Evolutionary conservation across 768 basidiomycete species (phyloP).

Genomic region (Gautieria morchelliformis): DNA sequence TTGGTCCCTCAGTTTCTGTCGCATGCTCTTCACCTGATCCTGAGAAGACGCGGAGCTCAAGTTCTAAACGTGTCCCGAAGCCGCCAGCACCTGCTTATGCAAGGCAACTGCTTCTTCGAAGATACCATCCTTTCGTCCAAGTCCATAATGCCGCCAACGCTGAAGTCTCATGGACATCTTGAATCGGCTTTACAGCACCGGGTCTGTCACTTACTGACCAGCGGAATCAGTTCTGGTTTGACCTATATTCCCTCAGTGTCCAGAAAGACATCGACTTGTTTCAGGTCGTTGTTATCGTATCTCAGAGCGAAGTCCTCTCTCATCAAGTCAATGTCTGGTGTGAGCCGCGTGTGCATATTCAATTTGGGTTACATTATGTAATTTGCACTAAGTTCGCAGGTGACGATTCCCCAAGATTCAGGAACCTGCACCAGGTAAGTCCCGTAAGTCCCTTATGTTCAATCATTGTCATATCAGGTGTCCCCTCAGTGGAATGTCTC

Average conservation of each 20-base stretch:
- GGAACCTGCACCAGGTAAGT: constrained; percentile 66
- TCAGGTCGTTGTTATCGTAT: constrained; percentile 63
- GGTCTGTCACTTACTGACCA: constrained; percentile 27
- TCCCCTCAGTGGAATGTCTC: constrained; percentile 29
- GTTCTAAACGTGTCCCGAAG: neutral
- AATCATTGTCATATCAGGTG: constrained; percentile 16
- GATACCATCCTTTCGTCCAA: constrained; percentile 1
- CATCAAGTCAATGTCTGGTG: constrained; percentile 58
- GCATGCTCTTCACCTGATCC: neutral
- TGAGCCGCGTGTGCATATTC: neutral
- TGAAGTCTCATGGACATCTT: constrained; percentile 48
- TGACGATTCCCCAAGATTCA: constrained; percentile 55
- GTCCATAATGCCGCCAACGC: constrained; percentile 18
- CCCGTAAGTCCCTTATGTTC: neutral
- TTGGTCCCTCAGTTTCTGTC: neutral
- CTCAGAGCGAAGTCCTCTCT: constrained; percentile 66
- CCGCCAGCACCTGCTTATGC: neutral
- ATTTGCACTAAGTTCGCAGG: constrained; percentile 28
- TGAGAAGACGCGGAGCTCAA: neutral
- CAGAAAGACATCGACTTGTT: constrained; percentile 66
- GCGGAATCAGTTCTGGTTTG: too few relatives aligned
- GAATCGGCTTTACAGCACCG: constrained; percentile 51
- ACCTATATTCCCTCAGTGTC: constrained; percentile 34
- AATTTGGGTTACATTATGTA: neutral
- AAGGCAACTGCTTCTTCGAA: neutral